Evolutionary conservation across 1,284 basidiomycete genomes (phyloP).

Genomic region (Leccinum griseonigrum): DNA sequence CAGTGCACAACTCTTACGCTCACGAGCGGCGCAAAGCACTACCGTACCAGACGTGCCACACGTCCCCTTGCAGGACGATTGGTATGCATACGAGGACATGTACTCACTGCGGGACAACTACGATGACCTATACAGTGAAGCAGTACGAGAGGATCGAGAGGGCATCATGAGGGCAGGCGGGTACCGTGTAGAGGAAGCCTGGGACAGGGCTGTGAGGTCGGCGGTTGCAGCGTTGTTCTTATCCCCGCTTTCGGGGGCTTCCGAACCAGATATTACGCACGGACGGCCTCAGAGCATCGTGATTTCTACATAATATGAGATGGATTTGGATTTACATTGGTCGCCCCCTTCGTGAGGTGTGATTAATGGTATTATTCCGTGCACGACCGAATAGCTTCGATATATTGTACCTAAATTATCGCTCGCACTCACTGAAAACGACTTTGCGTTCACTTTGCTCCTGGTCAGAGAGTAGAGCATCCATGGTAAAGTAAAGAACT

Average conservation of each 20-base stretch:
- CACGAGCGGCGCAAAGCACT: conserved; percentile 54
- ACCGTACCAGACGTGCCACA: conserved; percentile 75
- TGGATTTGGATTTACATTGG: conserved; percentile 1
- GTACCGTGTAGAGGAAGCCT: conserved; percentile 79
- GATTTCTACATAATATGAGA: conserved; percentile 1
- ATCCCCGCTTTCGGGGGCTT: conserved; percentile 37
- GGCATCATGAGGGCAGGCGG: conserved; percentile 85
- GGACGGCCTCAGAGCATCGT: conserved; percentile 4
- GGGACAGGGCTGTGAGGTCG: conserved; percentile 79
- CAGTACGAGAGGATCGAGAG: conserved; percentile 71
- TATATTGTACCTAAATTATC: conserved; percentile 11
- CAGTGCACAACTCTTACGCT: conserved; percentile 51
- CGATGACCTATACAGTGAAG: conserved; percentile 70
- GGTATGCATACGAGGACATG: conserved; percentile 72
- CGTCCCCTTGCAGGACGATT: conserved; percentile 70
- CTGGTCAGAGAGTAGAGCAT: conserved; percentile 48
- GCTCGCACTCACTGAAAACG: conserved; percentile 46
- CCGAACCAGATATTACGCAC: conserved; percentile 5
- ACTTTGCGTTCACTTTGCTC: conserved; percentile 50
- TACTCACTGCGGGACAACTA: conserved; percentile 57
- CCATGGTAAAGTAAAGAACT: conserved; percentile 70
- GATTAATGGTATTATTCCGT: background rate
- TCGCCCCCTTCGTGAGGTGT: background rate
- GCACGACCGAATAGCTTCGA: background rate
- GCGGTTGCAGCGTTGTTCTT: conserved; percentile 78